Evolutionary conservation across 768 basidiomycete genomes (phyloP), one percentile per base, ranked within the genome.

Genomic region (Xerocomellus chrysenteron): DNA sequence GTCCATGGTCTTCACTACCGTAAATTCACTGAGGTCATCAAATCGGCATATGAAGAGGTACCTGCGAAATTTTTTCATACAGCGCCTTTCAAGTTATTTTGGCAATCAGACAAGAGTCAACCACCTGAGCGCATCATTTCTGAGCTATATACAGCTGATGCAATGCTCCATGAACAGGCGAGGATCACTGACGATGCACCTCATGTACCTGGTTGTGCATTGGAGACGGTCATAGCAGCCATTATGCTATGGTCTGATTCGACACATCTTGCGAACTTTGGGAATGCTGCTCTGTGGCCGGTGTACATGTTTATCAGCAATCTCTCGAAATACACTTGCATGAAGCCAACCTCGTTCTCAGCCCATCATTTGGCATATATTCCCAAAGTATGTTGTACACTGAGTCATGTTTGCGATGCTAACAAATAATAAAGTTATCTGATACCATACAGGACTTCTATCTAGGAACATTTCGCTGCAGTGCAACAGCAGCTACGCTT

Each of bases 181-280:
- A 53, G 21, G 4, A 2, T 46, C 21, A 21, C 21, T 11, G 3
- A 37, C 0, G 5, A 32, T 1, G 4, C 14, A 5, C 7, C 40
- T 28, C 3, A 1, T 1, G 13, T 43, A 2, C 7, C 44, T 16
- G 43, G 52, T 14, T 53, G 43, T 21, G 51, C 0, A 19, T 2
- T 52, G 7, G 43, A 56, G 8, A 39, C 50, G 0, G 52, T 61
- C 0, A 30, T 70, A 9, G 58, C 56, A 0, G 33, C 56, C 0
- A 30, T 70, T 17, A 71, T 71, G 63, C 32, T 72, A 1, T 72
- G 68, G 59, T 71, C 61, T 0, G 56, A 71, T 26, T 62, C 50
- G 0, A 71, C 68, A 0, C 63, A 71, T n/a, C 61, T 69, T 0
- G 50, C 69, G 1, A 51, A 48, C 3, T 69, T 71, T 19, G 57